Evolutionary conservation across 345 rosid species (phyloP), one percentile per base, ranked within the genome.

Genomic region (Gossypioides kirkii): DNA sequence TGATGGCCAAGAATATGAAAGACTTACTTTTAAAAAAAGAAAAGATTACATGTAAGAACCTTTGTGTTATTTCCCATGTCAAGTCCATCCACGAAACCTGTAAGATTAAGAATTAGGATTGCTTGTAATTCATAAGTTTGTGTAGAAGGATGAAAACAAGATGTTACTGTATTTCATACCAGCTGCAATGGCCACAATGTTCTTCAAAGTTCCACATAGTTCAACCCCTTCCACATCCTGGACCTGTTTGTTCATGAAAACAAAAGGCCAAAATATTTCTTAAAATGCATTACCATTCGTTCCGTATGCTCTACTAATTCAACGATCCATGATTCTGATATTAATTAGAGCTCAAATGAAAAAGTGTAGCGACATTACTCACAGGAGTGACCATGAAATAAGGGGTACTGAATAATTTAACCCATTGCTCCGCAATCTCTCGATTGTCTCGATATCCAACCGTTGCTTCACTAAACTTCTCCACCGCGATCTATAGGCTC

Each of bases 181-280:
- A 55, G 96, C 94, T 49, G 98, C 98, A 3, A 95, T 70, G 70
- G 99, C 98, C 67, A 95, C 99, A 53, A 91, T 88, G 76, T 95
- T 95, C 87, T 95, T 95, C 86, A 95, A 85, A 3, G 99, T 95
- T 69, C 98, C 98, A 77, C 98, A 95, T 73, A 92, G 78, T 82
- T 95, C 98, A 32, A 95, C 99, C 63, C 99, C 99, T 85, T 88
- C 98, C 46, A 95, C 96, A 71, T 95, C 99, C 73, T 86, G 91
- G 47, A 91, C 91, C 98, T 94, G 66, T 50, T 72, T n/a, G 65
- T 28, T 47, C 71, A 43, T 9, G 14, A 10, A 71, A 70, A 77
- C 7, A 38, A 17, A 38, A 32, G 9, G 42, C 53, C 49, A 2
- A 18, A 41, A 14, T 1, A 54, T 23, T 55, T 43, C 41, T 36